Conservation (phyloP, 306 rosid genomes). For the Cucurbita maxima region DNA sequence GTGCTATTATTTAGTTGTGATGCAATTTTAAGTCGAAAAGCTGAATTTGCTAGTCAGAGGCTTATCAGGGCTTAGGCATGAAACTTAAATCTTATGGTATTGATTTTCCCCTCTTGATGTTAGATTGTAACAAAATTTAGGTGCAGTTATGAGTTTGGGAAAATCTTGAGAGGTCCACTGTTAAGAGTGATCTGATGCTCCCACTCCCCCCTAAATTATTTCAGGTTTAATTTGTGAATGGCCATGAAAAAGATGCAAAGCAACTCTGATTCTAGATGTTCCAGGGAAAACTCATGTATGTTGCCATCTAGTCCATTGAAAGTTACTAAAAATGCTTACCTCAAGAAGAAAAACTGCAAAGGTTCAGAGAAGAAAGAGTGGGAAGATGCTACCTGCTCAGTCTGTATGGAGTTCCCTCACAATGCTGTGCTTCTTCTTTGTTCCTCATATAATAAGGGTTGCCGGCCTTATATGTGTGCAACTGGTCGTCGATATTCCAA, state of each 20-base stretch:
- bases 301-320: constrained; percentile 26
- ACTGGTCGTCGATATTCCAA: constrained; percentile 81
- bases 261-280: constrained; percentile 4
- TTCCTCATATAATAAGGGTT: constrained; percentile 90
- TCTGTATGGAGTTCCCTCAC: constrained; percentile 96
- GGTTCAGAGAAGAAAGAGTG: constrained; percentile 59
- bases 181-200: constrained; percentile 4
- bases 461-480: constrained; percentile 97
- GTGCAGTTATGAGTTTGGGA: not conserved
- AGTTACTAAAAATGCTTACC: constrained; percentile 24
- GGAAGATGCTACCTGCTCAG: constrained; percentile 76
- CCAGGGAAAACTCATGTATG: constrained; percentile 10
- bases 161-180: not conserved
- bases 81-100: not conserved
- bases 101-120: not conserved
- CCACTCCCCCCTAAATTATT: not conserved
- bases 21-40: not conserved
- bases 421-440: constrained; percentile 95
- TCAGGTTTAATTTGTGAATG: constrained; percentile 26
- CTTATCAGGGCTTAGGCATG: not conserved
- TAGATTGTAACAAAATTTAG: not conserved
- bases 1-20: not conserved
- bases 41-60: not conserved
- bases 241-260: constrained; percentile 22
- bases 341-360: constrained; percentile 33